phyloP scores from a whole-genome alignment of 352 stramenopile species.

The Plasmopara viticola region DNA sequence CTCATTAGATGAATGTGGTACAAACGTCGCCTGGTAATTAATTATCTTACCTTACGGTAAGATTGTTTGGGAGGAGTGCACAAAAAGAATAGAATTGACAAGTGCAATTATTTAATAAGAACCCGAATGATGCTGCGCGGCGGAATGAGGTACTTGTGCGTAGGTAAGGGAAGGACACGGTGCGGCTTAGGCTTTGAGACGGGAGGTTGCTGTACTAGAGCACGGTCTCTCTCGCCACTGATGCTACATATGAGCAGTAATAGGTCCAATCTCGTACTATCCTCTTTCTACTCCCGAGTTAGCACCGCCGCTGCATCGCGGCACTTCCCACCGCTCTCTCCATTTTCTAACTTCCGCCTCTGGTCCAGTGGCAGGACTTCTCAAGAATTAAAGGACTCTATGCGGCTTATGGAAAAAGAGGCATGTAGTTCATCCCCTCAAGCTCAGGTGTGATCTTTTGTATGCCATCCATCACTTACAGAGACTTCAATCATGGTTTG shows the following conservation, averaged over 20 bases:
- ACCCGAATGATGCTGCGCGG: conserved; percentile 38
- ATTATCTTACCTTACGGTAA: too few relatives aligned
- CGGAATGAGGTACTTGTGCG: conserved; percentile 50
- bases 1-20: too few relatives aligned
- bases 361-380: conserved; percentile 26
- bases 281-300: conserved; percentile 2
- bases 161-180: conserved; percentile 7
- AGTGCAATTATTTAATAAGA: not conserved
- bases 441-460: conserved; percentile 12
- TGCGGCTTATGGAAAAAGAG: conserved; percentile 26
- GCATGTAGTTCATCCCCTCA: conserved; percentile 8
- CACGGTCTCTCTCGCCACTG: conserved; percentile 8
- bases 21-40: too few relatives aligned
- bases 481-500: not conserved
- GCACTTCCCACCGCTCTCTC: conserved; percentile 3
- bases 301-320: conserved; percentile 7
- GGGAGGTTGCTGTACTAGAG: not conserved
- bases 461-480: too few relatives aligned
- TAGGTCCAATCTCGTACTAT: conserved; percentile 1
- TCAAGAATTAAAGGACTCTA: conserved; percentile 29
- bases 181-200: conserved; percentile 1
- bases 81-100: not conserved
- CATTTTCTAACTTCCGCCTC: conserved; percentile 28
- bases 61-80: too few relatives aligned
- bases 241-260: conserved; percentile 1